These are phyloP conservation scores for Trichosporon sp. DNA, from an alignment of 1,284 basidiomycete genomes.

Conservation along the genomic window DNA sequence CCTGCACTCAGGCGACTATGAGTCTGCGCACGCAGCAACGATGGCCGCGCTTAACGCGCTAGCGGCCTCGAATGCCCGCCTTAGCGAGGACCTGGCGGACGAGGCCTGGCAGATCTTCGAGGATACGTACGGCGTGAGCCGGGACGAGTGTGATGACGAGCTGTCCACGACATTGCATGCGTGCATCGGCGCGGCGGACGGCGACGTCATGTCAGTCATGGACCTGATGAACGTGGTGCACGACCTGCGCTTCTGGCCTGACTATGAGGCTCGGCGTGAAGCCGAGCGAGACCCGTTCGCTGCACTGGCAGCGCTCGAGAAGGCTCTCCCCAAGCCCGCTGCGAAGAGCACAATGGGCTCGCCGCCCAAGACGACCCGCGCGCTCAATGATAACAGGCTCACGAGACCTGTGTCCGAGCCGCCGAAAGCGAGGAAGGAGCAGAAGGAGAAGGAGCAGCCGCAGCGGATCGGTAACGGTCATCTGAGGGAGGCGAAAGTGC, in stretches of 20 bases:
- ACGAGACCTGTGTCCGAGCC: slow-evolving; percentile 6
- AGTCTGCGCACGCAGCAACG: slow-evolving; percentile 31
- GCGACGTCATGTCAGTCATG: slow-evolving; percentile 36
- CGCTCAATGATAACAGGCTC: slow-evolving; percentile 11
- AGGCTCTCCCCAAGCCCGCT: not conserved
- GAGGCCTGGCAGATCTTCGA: slow-evolving; percentile 24
- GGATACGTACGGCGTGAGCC: slow-evolving; percentile 30
- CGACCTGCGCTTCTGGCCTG: slow-evolving; percentile 36
- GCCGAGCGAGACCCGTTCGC: slow-evolving; percentile 9
- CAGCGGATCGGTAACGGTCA: not conserved
- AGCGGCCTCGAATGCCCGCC: slow-evolving; percentile 14
- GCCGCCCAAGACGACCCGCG: slow-evolving; percentile 3
- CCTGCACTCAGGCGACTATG: slow-evolving; percentile 35
- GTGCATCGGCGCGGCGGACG: slow-evolving; percentile 30
- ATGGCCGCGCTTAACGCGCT: slow-evolving; percentile 25
- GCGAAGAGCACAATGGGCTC: not conserved
- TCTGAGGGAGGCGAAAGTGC: not conserved
- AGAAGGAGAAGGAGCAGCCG: not conserved
- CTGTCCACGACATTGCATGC: slow-evolving; percentile 20
- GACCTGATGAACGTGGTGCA: slow-evolving; percentile 40
- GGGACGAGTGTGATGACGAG: slow-evolving; percentile 1
- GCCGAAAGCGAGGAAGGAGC: not conserved
- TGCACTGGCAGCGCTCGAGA: not conserved
- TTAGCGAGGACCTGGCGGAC: not conserved
- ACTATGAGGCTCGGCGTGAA: slow-evolving; percentile 25